Evolutionary conservation across 2,329 filamentous ascomycete species (phyloP).

Genomic region (Aureobasidium sp.): DNA sequence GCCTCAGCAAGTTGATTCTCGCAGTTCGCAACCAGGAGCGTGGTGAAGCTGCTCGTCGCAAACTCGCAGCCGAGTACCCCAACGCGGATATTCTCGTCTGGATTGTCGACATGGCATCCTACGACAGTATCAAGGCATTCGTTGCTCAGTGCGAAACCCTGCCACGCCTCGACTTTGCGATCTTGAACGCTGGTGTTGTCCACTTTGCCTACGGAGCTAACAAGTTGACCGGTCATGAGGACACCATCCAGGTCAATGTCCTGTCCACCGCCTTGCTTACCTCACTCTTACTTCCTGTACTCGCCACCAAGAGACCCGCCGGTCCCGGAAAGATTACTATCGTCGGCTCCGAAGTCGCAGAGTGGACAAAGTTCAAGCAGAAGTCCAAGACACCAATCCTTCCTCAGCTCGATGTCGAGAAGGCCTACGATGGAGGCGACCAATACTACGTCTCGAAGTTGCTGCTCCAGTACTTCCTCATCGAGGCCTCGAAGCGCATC

Average conservation of each 20-base stretch:
- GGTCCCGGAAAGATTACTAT: neutral
- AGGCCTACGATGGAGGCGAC: neutral
- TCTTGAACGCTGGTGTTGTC: conserved; percentile 33
- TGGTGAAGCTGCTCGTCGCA: conserved; percentile 32
- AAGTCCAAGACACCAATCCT: neutral
- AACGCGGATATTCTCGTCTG: conserved; percentile 21
- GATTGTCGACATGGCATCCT: conserved; percentile 24
- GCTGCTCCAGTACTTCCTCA: neutral
- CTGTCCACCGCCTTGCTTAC: neutral
- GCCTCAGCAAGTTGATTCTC: conserved; percentile 34
- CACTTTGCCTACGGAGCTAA: neutral
- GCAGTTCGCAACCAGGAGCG: conserved; percentile 34
- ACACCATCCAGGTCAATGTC: neutral
- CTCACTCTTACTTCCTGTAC: neutral
- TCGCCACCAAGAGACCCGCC: neutral
- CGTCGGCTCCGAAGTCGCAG: neutral
- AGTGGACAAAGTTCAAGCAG: neutral
- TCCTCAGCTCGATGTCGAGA: neutral
- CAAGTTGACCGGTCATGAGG: neutral
- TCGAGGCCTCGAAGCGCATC: neutral
- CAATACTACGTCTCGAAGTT: neutral
- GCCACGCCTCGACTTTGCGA: conserved; percentile 27
- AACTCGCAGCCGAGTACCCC: conserved; percentile 25
- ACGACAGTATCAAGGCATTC: conserved; percentile 26
- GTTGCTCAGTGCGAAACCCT: conserved; percentile 19